Conservation (phyloP, 441 rosid species). For the Gossypium gossypioides region DNA sequence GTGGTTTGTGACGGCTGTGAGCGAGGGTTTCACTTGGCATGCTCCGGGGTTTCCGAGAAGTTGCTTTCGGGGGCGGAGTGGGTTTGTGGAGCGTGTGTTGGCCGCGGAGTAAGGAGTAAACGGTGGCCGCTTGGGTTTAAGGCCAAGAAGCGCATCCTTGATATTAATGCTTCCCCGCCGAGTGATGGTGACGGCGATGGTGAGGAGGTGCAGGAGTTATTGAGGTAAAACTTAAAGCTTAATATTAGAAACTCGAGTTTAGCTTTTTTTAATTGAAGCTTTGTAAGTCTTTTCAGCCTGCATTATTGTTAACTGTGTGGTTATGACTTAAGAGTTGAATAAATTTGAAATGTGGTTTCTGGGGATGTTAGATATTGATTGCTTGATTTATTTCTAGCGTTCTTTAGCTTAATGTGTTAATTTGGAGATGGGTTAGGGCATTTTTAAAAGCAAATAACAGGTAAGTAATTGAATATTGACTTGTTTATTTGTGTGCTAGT, state of each 20-base stretch:
- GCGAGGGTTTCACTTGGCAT: constrained; percentile 12
- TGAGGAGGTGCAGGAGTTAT: background rate
- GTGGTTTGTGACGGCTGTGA: constrained; percentile 17
- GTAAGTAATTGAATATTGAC: background rate
- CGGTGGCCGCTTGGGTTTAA: constrained; percentile 17
- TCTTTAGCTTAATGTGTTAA: background rate
- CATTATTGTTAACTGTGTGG: background rate
- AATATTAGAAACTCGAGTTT: background rate
- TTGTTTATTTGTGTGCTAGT: background rate
- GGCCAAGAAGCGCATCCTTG: constrained; percentile 13
- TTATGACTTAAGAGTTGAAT: background rate
- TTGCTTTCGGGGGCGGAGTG: constrained; percentile 7
- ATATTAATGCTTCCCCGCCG: constrained; percentile 18
- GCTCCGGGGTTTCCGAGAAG: background rate
- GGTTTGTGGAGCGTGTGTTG: constrained; percentile 13
- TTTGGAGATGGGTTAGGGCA: background rate
- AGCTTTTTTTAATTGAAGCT: background rate
- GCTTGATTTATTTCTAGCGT: background rate
- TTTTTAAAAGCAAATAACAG: background rate
- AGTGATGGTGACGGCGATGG: constrained; percentile 15
- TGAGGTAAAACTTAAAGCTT: constrained; percentile 5
- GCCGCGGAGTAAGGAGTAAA: constrained; percentile 7
- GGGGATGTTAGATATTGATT: background rate
- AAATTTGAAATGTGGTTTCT: background rate
- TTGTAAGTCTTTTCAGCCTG: background rate